Conservation (phyloP, 495 filamentous ascomycete genomes). For the Hypomontagnella monticulosa region DNA sequence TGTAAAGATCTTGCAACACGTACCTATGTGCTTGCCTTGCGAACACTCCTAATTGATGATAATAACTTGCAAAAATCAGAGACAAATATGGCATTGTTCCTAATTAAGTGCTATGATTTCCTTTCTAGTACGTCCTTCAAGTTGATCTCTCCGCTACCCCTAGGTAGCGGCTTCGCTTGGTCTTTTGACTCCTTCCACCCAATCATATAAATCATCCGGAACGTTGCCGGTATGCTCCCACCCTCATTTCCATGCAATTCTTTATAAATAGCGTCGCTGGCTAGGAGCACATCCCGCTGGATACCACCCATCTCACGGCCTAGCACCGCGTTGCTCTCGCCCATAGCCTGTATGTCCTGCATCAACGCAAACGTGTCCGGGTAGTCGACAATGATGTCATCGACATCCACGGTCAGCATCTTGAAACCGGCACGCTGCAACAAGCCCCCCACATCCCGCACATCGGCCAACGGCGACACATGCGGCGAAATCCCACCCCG, state of each 20-base stretch:
- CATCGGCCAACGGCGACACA: slow-evolving; percentile 90
- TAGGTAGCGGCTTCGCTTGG: slow-evolving; percentile 78
- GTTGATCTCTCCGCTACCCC: slow-evolving; percentile 84
- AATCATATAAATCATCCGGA: slow-evolving; percentile 94
- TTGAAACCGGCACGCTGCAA: slow-evolving; percentile 89
- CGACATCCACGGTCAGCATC: slow-evolving; percentile 95
- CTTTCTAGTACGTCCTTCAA: slow-evolving; percentile 80
- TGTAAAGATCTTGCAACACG: too few species aligned
- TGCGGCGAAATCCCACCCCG: slow-evolving; percentile 88
- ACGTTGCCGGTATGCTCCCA: slow-evolving; percentile 85
- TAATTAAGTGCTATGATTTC: slow-evolving; percentile 36
- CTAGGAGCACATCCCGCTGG: slow-evolving; percentile 83
- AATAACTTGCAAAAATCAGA: neutral
- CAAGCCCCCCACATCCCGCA: slow-evolving; percentile 88
- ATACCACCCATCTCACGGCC: slow-evolving; percentile 81
- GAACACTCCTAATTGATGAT: too few species aligned
- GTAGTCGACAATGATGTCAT: slow-evolving; percentile 95
- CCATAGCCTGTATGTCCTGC: slow-evolving; percentile 94
- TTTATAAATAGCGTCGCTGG: slow-evolving; percentile 88
- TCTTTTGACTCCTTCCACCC: slow-evolving; percentile 90
- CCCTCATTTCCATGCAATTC: slow-evolving; percentile 78
- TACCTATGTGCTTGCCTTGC: too few species aligned
- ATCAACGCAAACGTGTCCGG: slow-evolving; percentile 93
- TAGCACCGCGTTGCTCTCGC: slow-evolving; percentile 86
- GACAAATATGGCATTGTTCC: neutral